Percentiles rank a stretch among this genome's conserved stretches.
Conservation (phyloP, 1,139 yeast species). For the Saccharomyces hybrid region DNA sequence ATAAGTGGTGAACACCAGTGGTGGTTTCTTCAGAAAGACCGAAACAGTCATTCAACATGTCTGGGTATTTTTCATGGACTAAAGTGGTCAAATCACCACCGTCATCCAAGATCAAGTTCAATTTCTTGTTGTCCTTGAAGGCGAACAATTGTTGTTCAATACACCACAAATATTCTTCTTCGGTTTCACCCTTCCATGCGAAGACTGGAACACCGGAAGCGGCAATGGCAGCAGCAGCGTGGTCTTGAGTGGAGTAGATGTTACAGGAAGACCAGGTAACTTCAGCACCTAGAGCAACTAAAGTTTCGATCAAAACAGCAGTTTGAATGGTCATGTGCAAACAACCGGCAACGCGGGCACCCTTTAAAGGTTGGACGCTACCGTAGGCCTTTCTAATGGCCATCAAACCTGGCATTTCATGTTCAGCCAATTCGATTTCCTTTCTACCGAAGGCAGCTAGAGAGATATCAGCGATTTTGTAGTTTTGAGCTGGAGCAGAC, state of each 20-base stretch:
- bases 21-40: slow-evolving; percentile 99
- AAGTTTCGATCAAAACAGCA: slow-evolving; percentile 96
- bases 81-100: slow-evolving; percentile 99
- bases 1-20: slow-evolving; percentile 99
- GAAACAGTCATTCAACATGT: slow-evolving; percentile 88
- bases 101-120: slow-evolving; percentile 96
- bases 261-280: slow-evolving; percentile 99
- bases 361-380: slow-evolving; percentile 87
- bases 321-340: slow-evolving; percentile 99
- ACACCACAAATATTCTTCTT: slow-evolving; percentile 99
- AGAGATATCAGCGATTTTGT: slow-evolving; percentile 97
- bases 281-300: slow-evolving; percentile 97
- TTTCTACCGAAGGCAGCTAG: slow-evolving; percentile 99
- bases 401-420: slow-evolving; percentile 99
- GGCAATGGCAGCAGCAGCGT: slow-evolving; percentile 99
- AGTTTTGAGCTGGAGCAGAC: slow-evolving; percentile 60
- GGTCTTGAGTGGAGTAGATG: slow-evolving; percentile 99
- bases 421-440: slow-evolving; percentile 97
- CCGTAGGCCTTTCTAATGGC: slow-evolving; percentile 94
- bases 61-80: slow-evolving; percentile 98
- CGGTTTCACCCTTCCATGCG: slow-evolving; percentile 99
- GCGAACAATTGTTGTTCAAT: slow-evolving; percentile 98
- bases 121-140: slow-evolving; percentile 92
- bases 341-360: slow-evolving; percentile 99
- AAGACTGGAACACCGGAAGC: slow-evolving; percentile 99